Conservation (phyloP, 306 rosid species). For the Cucumis melo region DNA sequence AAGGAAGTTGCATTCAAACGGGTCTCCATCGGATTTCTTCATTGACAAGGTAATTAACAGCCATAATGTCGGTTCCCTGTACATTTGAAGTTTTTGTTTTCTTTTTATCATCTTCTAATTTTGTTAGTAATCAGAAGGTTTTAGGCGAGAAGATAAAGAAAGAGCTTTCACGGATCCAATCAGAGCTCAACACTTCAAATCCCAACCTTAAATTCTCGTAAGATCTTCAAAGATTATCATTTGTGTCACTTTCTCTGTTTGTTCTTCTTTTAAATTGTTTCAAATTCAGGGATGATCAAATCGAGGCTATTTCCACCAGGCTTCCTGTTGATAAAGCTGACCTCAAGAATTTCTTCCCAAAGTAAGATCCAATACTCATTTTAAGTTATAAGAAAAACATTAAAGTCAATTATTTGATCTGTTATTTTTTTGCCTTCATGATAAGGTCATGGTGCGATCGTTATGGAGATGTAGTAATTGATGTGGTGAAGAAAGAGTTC, state of each 20-base stretch:
- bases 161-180: slow-evolving; percentile 64
- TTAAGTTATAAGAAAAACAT: background rate
- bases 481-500: slow-evolving; percentile 77
- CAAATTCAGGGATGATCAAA: slow-evolving; percentile 34
- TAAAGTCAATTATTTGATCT: background rate
- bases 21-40: slow-evolving; percentile 70
- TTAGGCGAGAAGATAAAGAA: slow-evolving; percentile 65
- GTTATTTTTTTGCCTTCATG: background rate
- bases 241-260: background rate
- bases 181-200: slow-evolving; percentile 61
- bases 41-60: slow-evolving; percentile 52
- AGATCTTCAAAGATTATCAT: background rate
- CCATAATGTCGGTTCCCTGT: background rate
- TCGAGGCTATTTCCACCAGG: slow-evolving; percentile 41
- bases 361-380: slow-evolving; percentile 12
- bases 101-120: background rate
- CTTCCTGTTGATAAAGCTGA: slow-evolving; percentile 50
- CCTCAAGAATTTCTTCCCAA: slow-evolving; percentile 38
- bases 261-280: background rate
- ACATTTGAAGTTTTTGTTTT: background rate
- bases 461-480: slow-evolving; percentile 57
- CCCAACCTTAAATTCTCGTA: slow-evolving; percentile 65
- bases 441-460: slow-evolving; percentile 67
- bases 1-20: slow-evolving; percentile 56
- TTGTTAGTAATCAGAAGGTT: slow-evolving; percentile 26